These are phyloP conservation scores for Lichtheimia corymbifera DNA, from an alignment of 371 early-diverging fungal species.

Conservation along the genomic window DNA sequence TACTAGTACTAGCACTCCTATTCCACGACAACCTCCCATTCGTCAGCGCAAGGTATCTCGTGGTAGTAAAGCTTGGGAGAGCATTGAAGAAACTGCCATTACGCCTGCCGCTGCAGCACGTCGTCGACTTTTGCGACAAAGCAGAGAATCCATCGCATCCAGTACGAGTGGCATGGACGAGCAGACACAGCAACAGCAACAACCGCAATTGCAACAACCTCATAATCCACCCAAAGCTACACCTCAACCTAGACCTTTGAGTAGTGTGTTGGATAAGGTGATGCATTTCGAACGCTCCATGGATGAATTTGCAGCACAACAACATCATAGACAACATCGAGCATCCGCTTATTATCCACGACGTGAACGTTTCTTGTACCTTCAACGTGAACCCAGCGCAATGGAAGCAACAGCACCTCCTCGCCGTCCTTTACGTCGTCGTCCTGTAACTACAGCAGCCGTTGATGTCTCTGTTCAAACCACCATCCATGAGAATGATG, in stretches of 20 bases:
- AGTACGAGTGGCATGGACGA: too few relatives aligned
- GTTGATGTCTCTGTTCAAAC: constrained; percentile 25
- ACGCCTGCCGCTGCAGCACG: constrained; percentile 11
- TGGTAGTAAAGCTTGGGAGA: constrained; percentile 38
- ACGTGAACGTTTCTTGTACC: constrained; percentile 40
- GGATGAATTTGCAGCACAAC: constrained; percentile 32
- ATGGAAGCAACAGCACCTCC: constrained; percentile 24
- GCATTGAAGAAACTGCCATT: constrained; percentile 10
- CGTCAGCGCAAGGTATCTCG: constrained; percentile 20
- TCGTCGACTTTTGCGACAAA: constrained; percentile 5
- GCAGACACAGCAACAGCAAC: too few relatives aligned
- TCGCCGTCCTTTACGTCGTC: background rate
- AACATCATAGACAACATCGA: constrained; percentile 24
- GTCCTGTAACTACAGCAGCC: background rate
- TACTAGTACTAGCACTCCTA: background rate
- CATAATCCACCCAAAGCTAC: constrained; percentile 4
- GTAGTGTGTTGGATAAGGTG: constrained; percentile 48
- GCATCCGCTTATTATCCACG: constrained; percentile 38
- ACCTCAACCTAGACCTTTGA: constrained; percentile 9
- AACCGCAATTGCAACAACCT: too few relatives aligned
- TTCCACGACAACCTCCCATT: constrained; percentile 24
- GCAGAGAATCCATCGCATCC: too few relatives aligned
- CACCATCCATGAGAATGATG: constrained; percentile 23
- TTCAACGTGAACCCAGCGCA: constrained; percentile 42
- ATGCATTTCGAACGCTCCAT: constrained; percentile 46